phyloP scores from a whole-genome alignment of 208 protist genomes.

The Leishmania turanica region DNA sequence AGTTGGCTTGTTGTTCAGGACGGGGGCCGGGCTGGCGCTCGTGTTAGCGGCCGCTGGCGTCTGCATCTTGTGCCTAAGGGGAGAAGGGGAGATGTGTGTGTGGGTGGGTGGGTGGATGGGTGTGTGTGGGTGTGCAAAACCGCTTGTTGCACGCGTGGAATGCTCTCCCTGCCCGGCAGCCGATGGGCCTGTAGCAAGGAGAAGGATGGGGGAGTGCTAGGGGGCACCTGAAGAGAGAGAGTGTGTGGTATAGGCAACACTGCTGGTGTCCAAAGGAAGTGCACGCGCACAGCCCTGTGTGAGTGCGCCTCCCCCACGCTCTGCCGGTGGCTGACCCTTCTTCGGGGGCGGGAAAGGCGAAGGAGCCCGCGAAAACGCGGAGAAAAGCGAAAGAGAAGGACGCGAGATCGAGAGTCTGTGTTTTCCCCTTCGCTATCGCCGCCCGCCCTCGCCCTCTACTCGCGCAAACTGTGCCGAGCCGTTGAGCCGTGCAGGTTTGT shows the following conservation, averaged over 20 bases:
- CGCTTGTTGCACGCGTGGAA: background rate
- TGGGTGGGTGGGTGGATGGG: background rate
- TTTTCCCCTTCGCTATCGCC: background rate
- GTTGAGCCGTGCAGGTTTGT: background rate
- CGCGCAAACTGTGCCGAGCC: background rate
- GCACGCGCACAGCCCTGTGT: background rate
- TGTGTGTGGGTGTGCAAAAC: background rate
- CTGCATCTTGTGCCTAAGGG: constrained; percentile 34
- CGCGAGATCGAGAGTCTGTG: background rate
- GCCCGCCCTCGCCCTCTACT: background rate
- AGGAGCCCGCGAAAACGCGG: background rate
- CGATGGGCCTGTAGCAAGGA: background rate
- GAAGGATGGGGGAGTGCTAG: background rate
- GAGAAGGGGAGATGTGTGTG: background rate
- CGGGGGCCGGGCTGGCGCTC: constrained; percentile 49
- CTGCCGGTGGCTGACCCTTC: background rate
- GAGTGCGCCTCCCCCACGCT: background rate
- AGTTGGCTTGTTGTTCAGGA: constrained; percentile 43
- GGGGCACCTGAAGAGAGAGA: too few species aligned
- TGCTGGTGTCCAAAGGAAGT: background rate
- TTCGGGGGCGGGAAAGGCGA: background rate
- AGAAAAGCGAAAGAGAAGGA: background rate
- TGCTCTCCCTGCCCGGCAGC: background rate
- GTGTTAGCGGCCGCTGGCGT: constrained; percentile 44
- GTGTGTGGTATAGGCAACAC: background rate